Evolutionary conservation across 2,329 filamentous ascomycete species (phyloP).

Genomic region (Phoma herbarum): DNA sequence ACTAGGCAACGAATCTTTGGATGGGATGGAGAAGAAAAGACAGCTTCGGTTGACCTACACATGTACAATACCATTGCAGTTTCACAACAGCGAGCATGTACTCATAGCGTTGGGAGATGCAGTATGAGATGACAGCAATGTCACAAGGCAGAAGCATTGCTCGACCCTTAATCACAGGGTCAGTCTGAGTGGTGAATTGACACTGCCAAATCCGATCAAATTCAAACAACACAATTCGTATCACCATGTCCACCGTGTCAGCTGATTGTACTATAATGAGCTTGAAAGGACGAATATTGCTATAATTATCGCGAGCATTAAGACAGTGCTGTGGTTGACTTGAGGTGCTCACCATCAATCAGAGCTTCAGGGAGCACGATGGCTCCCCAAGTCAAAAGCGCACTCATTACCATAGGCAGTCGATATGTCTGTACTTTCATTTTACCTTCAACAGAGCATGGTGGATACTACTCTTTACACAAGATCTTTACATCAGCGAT

Average conservation of each 20-base stretch:
- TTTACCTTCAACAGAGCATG: background rate
- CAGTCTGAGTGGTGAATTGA: background rate
- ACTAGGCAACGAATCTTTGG: slow-evolving; percentile 26
- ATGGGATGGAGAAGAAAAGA: background rate
- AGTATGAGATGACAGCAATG: background rate
- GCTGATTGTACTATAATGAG: background rate
- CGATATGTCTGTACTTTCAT: background rate
- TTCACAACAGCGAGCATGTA: slow-evolving; percentile 23
- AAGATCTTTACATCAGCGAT: slow-evolving; percentile 5
- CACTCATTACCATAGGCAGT: background rate
- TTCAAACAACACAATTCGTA: background rate
- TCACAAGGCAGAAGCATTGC: background rate
- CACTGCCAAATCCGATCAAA: background rate
- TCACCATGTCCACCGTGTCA: background rate
- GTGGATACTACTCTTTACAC: background rate
- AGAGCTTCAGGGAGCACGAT: background rate
- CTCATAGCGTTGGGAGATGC: slow-evolving; percentile 17
- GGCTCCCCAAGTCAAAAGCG: background rate
- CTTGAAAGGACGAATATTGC: background rate
- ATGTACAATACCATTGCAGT: slow-evolving; percentile 30
- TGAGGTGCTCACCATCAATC: background rate
- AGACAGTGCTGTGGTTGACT: background rate
- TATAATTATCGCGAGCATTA: background rate
- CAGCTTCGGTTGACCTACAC: slow-evolving; percentile 12
- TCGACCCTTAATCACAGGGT: background rate